These are phyloP conservation scores for Aspergillus bertholletiae DNA, from an alignment of 495 filamentous ascomycete species.

Conservation along the genomic window DNA sequence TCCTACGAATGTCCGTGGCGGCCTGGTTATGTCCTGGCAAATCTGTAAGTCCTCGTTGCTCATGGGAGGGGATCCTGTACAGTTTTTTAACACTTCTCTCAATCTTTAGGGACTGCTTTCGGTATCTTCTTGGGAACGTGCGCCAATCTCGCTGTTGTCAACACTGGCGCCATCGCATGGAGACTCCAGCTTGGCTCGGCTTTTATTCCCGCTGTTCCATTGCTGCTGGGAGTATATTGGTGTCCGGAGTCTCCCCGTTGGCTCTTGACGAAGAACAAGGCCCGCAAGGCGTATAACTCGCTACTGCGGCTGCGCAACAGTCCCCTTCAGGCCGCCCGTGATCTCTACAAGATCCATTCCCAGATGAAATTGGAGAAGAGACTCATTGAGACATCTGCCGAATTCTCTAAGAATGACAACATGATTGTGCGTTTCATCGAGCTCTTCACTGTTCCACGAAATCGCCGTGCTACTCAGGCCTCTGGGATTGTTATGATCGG, in stretches of 20 bases:
- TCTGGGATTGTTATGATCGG: slow-evolving; percentile 57
- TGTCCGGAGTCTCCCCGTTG: slow-evolving; percentile 57
- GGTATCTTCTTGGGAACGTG: slow-evolving; percentile 67
- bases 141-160: slow-evolving; percentile 62
- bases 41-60: slow-evolving; percentile 40
- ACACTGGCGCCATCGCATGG: slow-evolving; percentile 57
- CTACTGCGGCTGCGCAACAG: slow-evolving; percentile 59
- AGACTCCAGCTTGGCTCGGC: slow-evolving; percentile 72
- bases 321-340: slow-evolving; percentile 67
- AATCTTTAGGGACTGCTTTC: slow-evolving; percentile 65
- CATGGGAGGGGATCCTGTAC: background rate
- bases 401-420: slow-evolving; percentile 18
- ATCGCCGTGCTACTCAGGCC: slow-evolving; percentile 54
- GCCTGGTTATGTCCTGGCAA: slow-evolving; percentile 75
- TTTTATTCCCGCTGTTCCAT: slow-evolving; percentile 69
- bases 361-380: slow-evolving; percentile 42
- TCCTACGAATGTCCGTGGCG: slow-evolving; percentile 70
- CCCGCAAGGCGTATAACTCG: slow-evolving; percentile 59
- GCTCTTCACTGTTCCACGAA: slow-evolving; percentile 54
- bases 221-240: slow-evolving; percentile 62
- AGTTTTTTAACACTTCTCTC: background rate
- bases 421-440: slow-evolving; percentile 34
- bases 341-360: slow-evolving; percentile 71
- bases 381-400: slow-evolving; percentile 33
- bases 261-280: slow-evolving; percentile 60